Evolutionary conservation across 176 grass and related monocot genomes (phyloP), one percentile per base, ranked within the genome.

Genomic region (Cymbopogon citratus): DNA sequence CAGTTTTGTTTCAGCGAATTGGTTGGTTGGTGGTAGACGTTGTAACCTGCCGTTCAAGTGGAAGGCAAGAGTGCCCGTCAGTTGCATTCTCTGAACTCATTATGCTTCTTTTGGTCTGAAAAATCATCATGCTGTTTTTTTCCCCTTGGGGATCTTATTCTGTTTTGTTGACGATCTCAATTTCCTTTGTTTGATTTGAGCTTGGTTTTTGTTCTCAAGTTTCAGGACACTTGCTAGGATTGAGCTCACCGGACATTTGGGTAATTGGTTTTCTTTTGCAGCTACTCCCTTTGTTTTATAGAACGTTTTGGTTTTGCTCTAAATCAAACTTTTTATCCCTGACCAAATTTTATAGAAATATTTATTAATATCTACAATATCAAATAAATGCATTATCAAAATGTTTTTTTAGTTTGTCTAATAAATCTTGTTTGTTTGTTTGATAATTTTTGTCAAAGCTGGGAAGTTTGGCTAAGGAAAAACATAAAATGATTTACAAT

Each of bases 1-100:
- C 77, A 85, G 35, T 86, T 89, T 89, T 85, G 87, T 81, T 77
- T 65, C 16, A 46, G 64, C 62, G 19, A 31, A 77, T 76, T 75
- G 12, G 24, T 79, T 75, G 67, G 76, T 68, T 48, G 31, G 6
- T 52, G 35, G 70, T 85, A 85, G 83, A 6, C 43, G 3, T 66
- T 64, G 71, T 81, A 81, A 66, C 72, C 33, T 85, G 56, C 65
- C 33, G 7, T 81, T 72, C 65, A 85, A 77, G 77, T 79, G 36
- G 40, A 81, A 62, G 76, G 76, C 70, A 81, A 35, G 71, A 89
- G 77, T 51, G 31, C 63, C 81, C 39, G 31, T 44, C 40, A 33
- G 71, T 76, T 76, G 41, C 73, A 64, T 64, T 44, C 3, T 25
- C 13, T 71, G 12, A 14, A 63, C 63, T 84, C 13, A 27, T 27